phyloP scores from a whole-genome alignment of 176 grass and related monocot genomes.

The Dendrocalamus sinicus region DNA sequence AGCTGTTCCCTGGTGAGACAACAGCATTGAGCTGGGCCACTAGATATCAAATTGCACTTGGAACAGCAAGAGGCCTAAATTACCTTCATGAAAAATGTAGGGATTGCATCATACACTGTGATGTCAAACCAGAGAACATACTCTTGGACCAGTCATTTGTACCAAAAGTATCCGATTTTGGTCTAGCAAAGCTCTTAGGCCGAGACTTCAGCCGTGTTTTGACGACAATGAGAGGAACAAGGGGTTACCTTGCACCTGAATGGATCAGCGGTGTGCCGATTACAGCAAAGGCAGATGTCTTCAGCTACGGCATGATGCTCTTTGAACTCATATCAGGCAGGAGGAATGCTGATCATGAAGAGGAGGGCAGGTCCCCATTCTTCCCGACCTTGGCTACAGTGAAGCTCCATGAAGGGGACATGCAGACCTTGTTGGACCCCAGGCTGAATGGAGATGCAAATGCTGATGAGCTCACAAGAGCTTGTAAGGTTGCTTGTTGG shows the following conservation, averaged over 20 bases:
- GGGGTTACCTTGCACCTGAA: conserved; percentile 86
- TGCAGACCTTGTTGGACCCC: conserved; percentile 59
- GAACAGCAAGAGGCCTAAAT: conserved; percentile 72
- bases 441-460: conserved; percentile 60
- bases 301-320: conserved; percentile 91
- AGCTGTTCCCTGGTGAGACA: conserved; percentile 60
- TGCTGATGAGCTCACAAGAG: conserved; percentile 64
- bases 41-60: conserved; percentile 79
- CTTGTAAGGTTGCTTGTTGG: conserved; percentile 87
- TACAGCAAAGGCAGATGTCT: conserved; percentile 84
- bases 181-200: conserved; percentile 78
- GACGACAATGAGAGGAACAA: conserved; percentile 86
- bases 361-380: conserved; percentile 40
- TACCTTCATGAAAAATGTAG: conserved; percentile 85
- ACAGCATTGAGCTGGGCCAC: conserved; percentile 52
- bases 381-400: conserved; percentile 66
- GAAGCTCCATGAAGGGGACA: conserved; percentile 67
- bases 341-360: conserved; percentile 60
- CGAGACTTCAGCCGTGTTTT: conserved; percentile 85
- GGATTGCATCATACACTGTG: conserved; percentile 90
- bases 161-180: conserved; percentile 85
- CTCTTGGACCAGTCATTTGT: conserved; percentile 74
- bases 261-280: conserved; percentile 80
- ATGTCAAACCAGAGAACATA: conserved; percentile 92
- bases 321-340: conserved; percentile 81